Evolutionary conservation across 495 filamentous ascomycete genomes (phyloP).

Genomic region (Hypoxylon trugodes): DNA sequence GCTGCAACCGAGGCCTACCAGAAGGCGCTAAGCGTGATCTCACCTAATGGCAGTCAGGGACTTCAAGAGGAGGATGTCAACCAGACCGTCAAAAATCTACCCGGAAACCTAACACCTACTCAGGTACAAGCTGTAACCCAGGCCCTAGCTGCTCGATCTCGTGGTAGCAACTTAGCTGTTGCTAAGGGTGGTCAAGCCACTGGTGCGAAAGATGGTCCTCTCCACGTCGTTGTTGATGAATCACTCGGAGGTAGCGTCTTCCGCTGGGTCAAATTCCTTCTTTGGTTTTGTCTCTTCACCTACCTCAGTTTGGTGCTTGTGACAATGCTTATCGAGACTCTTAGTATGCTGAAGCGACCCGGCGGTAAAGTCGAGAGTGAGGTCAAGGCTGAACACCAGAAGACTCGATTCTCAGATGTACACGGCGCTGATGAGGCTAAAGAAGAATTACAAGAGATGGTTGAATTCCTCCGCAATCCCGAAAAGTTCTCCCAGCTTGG

Average conservation of each 20-base stretch:
- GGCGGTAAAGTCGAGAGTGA: conserved; percentile 74
- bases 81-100: conserved; percentile 41
- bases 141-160: conserved; percentile 79
- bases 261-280: conserved; percentile 87
- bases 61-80: conserved; percentile 44
- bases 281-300: conserved; percentile 76
- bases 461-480: conserved; percentile 93
- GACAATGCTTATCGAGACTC: conserved; percentile 79
- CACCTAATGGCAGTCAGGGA: conserved; percentile 46
- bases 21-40: conserved; percentile 72
- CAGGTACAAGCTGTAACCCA: conserved; percentile 87
- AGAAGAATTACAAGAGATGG: conserved; percentile 95
- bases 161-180: conserved; percentile 70
- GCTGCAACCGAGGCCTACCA: conserved; percentile 77
- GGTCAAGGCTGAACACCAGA: conserved; percentile 90
- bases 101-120: conserved; percentile 59
- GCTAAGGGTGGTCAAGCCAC: conserved; percentile 51
- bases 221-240: conserved; percentile 97
- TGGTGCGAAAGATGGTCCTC: conserved; percentile 78
- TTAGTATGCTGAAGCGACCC: conserved; percentile 79
- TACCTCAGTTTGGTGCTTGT: conserved; percentile 79
- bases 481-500: conserved; percentile 90
- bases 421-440: conserved; percentile 98
- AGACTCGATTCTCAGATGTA: conserved; percentile 88
- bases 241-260: conserved; percentile 79